A percentile compares a stretch with the other conserved stretches of the same genome.
These are phyloP conservation scores for Aspergillus ostianus DNA, from an alignment of 495 filamentous ascomycete species.

Conservation along the genomic window DNA sequence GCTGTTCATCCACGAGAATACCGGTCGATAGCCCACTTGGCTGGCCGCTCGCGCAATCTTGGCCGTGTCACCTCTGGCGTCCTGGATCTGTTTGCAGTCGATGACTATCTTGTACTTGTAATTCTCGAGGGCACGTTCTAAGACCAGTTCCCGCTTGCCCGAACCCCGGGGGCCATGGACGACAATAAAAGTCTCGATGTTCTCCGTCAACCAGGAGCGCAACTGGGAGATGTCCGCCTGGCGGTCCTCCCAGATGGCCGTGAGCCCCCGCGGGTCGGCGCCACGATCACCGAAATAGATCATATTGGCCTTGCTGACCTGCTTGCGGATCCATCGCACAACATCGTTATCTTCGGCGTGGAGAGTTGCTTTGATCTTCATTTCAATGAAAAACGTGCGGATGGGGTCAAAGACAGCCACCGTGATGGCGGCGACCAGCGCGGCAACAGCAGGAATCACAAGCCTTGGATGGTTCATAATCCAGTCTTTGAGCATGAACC, in stretches of 20 bases:
- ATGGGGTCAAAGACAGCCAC: slow-evolving; percentile 92
- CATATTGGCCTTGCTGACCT: slow-evolving; percentile 66
- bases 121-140: slow-evolving; percentile 78
- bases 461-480: slow-evolving; percentile 83
- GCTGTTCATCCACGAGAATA: slow-evolving; percentile 96
- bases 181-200: slow-evolving; percentile 88
- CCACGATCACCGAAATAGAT: slow-evolving; percentile 55
- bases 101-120: slow-evolving; percentile 80
- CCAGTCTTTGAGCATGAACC: slow-evolving; percentile 84
- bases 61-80: slow-evolving; percentile 85
- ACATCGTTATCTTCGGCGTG: slow-evolving; percentile 67
- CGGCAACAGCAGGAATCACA: slow-evolving; percentile 78
- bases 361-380: slow-evolving; percentile 76
- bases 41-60: slow-evolving; percentile 79
- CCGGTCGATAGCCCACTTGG: slow-evolving; percentile 86
- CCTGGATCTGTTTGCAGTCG: slow-evolving; percentile 91
- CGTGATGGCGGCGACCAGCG: slow-evolving; percentile 76
- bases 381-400: slow-evolving; percentile 85
- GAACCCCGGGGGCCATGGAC: slow-evolving; percentile 90
- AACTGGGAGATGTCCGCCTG: slow-evolving; percentile 77
- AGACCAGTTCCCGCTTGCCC: slow-evolving; percentile 81
- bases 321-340: slow-evolving; percentile 76
- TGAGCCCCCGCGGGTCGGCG: slow-evolving; percentile 65
- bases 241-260: slow-evolving; percentile 85
- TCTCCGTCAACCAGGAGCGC: slow-evolving; percentile 82